phyloP scores from a whole-genome alignment of 768 basidiomycete genomes.

The Kwoniella sp. region DNA sequence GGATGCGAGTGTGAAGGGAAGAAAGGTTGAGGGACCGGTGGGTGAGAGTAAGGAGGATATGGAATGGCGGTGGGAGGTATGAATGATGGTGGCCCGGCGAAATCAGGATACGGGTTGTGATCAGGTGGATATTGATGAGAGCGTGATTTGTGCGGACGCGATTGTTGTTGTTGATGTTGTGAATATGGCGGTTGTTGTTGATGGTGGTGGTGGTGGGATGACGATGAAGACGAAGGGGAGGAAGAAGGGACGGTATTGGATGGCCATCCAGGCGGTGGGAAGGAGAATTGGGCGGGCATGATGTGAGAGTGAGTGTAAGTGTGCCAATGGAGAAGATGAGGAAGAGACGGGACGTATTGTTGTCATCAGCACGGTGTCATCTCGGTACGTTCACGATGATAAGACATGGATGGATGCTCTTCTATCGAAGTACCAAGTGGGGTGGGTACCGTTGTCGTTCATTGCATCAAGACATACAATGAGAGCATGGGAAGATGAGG shows the following conservation, averaged over 20 bases:
- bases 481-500: neutral
- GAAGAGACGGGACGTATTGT: neutral
- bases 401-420: neutral
- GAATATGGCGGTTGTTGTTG: slow-evolving; percentile 1
- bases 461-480: neutral
- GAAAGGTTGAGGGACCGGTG: slow-evolving; percentile 1
- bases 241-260: slow-evolving; percentile 22
- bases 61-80: neutral
- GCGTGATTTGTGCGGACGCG: slow-evolving; percentile 4
- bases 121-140: slow-evolving; percentile 5
- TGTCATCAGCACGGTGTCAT: neutral
- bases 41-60: slow-evolving; percentile 4
- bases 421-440: no score
- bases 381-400: neutral
- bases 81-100: neutral
- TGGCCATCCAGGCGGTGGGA: slow-evolving; percentile 29
- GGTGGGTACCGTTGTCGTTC: no score
- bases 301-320: no score
- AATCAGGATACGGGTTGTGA: no score
- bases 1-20: slow-evolving; percentile 12
- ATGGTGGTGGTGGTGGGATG: slow-evolving; percentile 6
- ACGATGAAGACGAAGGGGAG: neutral
- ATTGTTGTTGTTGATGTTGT: slow-evolving; percentile 7
- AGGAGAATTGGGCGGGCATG: slow-evolving; percentile 20
- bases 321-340: neutral